phyloP scores from a whole-genome alignment of 345 rosid species.

The Turritis glabra region DNA sequence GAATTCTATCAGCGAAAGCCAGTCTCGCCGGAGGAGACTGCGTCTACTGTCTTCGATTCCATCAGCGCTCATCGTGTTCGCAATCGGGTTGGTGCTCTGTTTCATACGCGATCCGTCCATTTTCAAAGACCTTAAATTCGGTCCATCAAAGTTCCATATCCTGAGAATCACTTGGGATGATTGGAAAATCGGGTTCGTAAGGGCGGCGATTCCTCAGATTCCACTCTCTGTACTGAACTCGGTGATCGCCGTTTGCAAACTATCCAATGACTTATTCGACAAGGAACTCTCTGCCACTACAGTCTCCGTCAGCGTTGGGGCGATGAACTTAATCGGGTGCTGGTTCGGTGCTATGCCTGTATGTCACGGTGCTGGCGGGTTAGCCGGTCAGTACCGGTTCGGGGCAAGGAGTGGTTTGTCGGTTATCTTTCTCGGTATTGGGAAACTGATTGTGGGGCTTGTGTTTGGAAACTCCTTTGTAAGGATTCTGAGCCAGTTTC shows the following conservation, averaged over 20 bases:
- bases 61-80: constrained; percentile 70
- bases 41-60: constrained; percentile 63
- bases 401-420: constrained; percentile 81
- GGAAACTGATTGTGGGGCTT: constrained; percentile 67
- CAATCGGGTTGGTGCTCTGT: constrained; percentile 57
- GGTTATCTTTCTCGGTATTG: constrained; percentile 63
- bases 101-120: constrained; percentile 66
- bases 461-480: constrained; percentile 84
- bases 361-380: constrained; percentile 89
- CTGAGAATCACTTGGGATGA: constrained; percentile 74
- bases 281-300: constrained; percentile 64
- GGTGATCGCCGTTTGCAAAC: constrained; percentile 80
- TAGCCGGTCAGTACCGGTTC: constrained; percentile 87
- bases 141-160: constrained; percentile 62
- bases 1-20: neutral
- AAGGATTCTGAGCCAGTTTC: constrained; percentile 69
- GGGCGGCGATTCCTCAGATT: constrained; percentile 90
- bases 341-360: constrained; percentile 98
- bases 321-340: constrained; percentile 80
- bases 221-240: constrained; percentile 77
- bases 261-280: constrained; percentile 75
- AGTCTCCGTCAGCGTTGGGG: constrained; percentile 74
- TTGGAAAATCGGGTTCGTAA: constrained; percentile 79
- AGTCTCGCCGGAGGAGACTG: constrained; percentile 43
- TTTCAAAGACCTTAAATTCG: constrained; percentile 52